Conservation (phyloP, 495 filamentous ascomycete genomes). For the Xylaria venustula region DNA sequence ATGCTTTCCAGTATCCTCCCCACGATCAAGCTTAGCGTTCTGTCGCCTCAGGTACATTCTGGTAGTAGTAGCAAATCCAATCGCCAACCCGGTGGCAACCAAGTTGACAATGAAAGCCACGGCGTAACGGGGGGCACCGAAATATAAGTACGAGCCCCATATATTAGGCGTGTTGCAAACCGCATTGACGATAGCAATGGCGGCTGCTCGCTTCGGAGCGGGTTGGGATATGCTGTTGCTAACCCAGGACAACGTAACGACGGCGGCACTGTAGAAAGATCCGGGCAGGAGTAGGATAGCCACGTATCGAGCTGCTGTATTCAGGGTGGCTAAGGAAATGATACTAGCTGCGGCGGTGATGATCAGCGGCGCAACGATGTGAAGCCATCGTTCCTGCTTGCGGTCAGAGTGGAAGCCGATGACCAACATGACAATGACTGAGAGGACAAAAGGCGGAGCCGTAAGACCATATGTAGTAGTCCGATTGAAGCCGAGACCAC, state of each 20-base stretch:
- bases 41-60: slow-evolving; percentile 33
- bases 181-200: slow-evolving; percentile 21
- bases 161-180: slow-evolving; percentile 40
- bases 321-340: slow-evolving; percentile 16
- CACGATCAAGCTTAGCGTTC: slow-evolving; percentile 34
- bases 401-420: slow-evolving; percentile 22
- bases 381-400: slow-evolving; percentile 16
- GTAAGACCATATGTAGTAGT: slow-evolving; percentile 20
- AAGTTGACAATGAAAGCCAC: slow-evolving; percentile 33
- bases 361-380: slow-evolving; percentile 16
- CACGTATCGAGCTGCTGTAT: slow-evolving; percentile 19
- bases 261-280: slow-evolving; percentile 16
- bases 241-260: slow-evolving; percentile 20
- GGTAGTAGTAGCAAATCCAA: slow-evolving; percentile 32
- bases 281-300: slow-evolving; percentile 21
- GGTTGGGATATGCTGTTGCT: slow-evolving; percentile 18
- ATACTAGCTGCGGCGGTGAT: slow-evolving; percentile 19
- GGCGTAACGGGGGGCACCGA: slow-evolving; percentile 33
- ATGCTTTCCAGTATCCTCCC: slow-evolving; percentile 23
- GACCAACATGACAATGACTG: slow-evolving; percentile 14
- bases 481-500: slow-evolving; percentile 14
- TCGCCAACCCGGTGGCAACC: slow-evolving; percentile 33
- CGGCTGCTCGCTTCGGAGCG: slow-evolving; percentile 19
- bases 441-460: slow-evolving; percentile 19
- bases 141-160: slow-evolving; percentile 41